Evolutionary conservation across 2,329 filamentous ascomycete genomes (phyloP).

Genomic region (Aureobasidium vineae): DNA sequence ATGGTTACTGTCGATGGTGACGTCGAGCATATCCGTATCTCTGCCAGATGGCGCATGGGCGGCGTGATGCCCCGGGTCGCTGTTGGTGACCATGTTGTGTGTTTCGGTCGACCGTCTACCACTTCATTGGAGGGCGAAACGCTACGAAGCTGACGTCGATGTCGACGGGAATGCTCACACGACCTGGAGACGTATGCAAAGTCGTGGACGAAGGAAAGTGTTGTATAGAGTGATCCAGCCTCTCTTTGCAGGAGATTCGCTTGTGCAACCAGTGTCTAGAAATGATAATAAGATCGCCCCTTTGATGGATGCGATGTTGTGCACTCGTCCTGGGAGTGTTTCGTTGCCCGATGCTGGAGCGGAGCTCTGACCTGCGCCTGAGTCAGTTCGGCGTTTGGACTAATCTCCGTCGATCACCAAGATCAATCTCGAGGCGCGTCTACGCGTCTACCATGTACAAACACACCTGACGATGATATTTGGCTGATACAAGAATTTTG

Average conservation of each 20-base stretch:
- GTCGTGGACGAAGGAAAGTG: background rate
- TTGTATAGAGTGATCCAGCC: background rate
- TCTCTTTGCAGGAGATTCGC: background rate
- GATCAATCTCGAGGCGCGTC: background rate
- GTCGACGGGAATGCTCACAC: slow-evolving; percentile 18
- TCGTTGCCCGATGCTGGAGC: slow-evolving; percentile 19
- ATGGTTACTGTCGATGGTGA: slow-evolving; percentile 1
- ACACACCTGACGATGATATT: background rate
- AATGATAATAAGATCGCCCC: slow-evolving; percentile 16
- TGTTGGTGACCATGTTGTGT: slow-evolving; percentile 21
- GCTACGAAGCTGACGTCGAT: slow-evolving; percentile 24
- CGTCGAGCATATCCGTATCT: slow-evolving; percentile 9
- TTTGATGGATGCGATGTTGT: slow-evolving; percentile 20
- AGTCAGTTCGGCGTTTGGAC: slow-evolving; percentile 15
- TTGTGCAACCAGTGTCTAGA: slow-evolving; percentile 4
- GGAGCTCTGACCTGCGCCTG: slow-evolving; percentile 6
- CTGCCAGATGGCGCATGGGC: background rate
- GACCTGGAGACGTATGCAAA: slow-evolving; percentile 1
- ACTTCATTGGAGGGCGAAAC: slow-evolving; percentile 14
- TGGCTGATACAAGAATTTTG: background rate
- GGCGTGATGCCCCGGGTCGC: background rate
- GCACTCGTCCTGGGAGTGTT: slow-evolving; percentile 5
- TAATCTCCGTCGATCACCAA: slow-evolving; percentile 16
- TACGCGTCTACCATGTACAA: slow-evolving; percentile 6
- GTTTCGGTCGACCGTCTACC: background rate